phyloP scores from a whole-genome alignment of 2,329 filamentous ascomycete genomes.

The Didymella sp. region DNA sequence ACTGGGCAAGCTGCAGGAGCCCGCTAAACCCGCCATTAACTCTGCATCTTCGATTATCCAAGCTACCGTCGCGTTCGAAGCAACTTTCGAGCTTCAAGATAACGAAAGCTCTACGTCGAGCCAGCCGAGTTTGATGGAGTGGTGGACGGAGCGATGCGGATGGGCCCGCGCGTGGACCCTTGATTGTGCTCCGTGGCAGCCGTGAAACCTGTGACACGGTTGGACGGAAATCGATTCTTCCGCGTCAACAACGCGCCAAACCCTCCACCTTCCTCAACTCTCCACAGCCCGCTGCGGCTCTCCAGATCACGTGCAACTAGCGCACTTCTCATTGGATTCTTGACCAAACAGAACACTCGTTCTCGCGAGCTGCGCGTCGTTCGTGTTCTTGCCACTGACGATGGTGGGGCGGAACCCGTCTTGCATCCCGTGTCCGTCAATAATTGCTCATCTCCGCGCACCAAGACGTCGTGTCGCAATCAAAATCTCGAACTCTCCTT shows the following conservation, averaged over 20 bases:
- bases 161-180: background rate
- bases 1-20: no score
- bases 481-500: constrained; percentile 14
- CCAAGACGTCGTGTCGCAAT: constrained; percentile 11
- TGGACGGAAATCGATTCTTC: constrained; percentile 20
- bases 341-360: background rate
- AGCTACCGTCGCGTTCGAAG: no score
- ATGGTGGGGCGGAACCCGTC: background rate
- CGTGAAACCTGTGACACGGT: background rate
- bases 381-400: background rate
- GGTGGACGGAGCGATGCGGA: background rate
- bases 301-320: constrained; percentile 4
- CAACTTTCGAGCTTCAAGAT: no score
- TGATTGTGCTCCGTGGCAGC: background rate
- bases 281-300: constrained; percentile 12
- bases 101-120: no score
- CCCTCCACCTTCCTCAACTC: constrained; percentile 1
- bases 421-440: background rate
- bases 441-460: constrained; percentile 6
- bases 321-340: background rate
- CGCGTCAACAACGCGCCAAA: constrained; percentile 1
- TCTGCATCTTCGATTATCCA: no score
- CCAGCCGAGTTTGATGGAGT: no score
- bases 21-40: no score
- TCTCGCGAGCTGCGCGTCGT: background rate